phyloP scores from a whole-genome alignment of 208 protist genomes.

The Jaenimonas drosophilae region DNA sequence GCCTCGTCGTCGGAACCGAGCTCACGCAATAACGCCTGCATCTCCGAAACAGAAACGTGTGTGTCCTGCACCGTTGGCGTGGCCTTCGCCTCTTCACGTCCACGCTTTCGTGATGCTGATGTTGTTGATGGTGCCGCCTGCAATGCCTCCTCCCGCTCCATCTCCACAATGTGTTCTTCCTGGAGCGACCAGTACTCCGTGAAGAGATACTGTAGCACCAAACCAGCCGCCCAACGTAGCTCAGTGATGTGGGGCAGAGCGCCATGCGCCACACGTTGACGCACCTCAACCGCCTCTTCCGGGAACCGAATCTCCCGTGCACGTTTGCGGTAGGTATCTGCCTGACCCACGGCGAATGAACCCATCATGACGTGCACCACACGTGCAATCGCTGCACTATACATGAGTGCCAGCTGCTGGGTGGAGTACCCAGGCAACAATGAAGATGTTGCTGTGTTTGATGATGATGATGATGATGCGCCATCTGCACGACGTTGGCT shows the following conservation, averaged over 20 bases:
- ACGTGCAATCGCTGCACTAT: constrained; percentile 71
- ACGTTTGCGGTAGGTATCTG: constrained; percentile 73
- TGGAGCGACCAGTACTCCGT: constrained; percentile 68
- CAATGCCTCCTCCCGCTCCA: constrained; percentile 13
- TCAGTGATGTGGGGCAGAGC: constrained; percentile 48
- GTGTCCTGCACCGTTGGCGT: not conserved
- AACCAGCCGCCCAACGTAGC: constrained; percentile 64
- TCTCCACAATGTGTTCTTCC: constrained; percentile 36
- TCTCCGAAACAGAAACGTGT: constrained; percentile 32
- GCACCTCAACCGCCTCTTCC: constrained; percentile 80
- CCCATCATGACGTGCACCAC: constrained; percentile 81
- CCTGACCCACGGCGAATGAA: constrained; percentile 40
- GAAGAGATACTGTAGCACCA: constrained; percentile 75
- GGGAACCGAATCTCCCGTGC: constrained; percentile 63
- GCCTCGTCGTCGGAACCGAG: constrained; percentile 14
- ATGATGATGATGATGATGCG: too few species aligned
- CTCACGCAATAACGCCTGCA: constrained; percentile 38
- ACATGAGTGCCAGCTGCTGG: constrained; percentile 12
- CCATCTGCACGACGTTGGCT: too few species aligned
- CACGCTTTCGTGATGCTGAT: not conserved
- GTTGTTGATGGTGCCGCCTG: not conserved
- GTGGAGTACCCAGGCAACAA: not conserved
- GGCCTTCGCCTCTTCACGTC: not conserved
- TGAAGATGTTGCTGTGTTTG: too few species aligned
- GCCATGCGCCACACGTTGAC: constrained; percentile 80